Evolutionary conservation across 2,329 filamentous ascomycete species (phyloP), one percentile per base, ranked within the genome.

Genomic region (Exophiala calicioides): DNA sequence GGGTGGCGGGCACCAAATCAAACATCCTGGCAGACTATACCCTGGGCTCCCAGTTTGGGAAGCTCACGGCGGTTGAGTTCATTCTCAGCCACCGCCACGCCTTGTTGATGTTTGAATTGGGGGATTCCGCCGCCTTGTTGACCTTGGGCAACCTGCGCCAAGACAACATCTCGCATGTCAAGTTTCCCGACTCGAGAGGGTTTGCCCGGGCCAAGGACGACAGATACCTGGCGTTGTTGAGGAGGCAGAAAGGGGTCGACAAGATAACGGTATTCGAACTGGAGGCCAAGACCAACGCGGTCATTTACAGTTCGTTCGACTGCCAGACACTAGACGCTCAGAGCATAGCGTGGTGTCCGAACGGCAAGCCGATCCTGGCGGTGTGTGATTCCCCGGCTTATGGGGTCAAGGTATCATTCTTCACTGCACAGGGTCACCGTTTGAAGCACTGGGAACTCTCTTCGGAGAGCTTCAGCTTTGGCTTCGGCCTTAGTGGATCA

Each of bases 21-120:
- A 45, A 53, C 26, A 53, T 58, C 18, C 42, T 56, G 5, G 44
- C 47, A 4, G 54, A 58, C 36, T 54, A 56, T 20, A 42, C 51
- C 4, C 36, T 59, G 8, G 55, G 55, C 27, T 38, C 6, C 9
- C 46, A 53, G 3, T 45, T 52, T 30, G 57, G 57, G 15, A 58
- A 50, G 34, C 29, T 53, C 24, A 47, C 21, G 19, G 41, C 46
- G 12, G 39, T 49, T 3, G 53, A 58, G n/a, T 58, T 56, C 30
- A 49, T 53, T 31, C 49, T 55, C 26, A 48, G 55, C 47, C 53
- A 53, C 24, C 39, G 49, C 18, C 52, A 56, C 26, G 55, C 46
- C 4, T 16, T 59, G 16, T 38, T 56, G n/a, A 36, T 58, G 33
- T 56, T 55, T 16, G 50, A 58, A 12, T 35, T 44, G 10, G 48